A percentile compares a stretch with the other conserved stretches of the same genome.
phyloP scores from a whole-genome alignment of 805 yeast species.

The Candida sphagnicola region DNA sequence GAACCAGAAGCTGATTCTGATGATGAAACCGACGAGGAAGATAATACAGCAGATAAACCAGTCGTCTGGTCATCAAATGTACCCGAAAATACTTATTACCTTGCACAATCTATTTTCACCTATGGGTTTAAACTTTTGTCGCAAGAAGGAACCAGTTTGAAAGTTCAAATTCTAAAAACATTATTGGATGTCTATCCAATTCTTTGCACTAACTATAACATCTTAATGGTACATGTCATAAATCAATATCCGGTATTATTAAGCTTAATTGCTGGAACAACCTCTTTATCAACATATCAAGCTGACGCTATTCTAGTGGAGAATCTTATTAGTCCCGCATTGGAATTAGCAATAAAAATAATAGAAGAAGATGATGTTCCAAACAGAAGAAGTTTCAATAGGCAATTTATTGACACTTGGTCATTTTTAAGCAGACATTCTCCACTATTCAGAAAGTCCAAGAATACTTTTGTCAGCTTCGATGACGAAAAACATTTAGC shows the following conservation, averaged over 20 bases:
- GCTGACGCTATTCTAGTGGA: background rate
- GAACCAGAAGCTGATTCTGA: constrained; percentile 22
- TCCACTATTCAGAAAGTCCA: constrained; percentile 2
- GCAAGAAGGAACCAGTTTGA: constrained; percentile 58
- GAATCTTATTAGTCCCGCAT: constrained; percentile 21
- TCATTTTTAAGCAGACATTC: constrained; percentile 11
- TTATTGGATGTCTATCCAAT: constrained; percentile 27
- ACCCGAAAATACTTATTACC: constrained; percentile 54
- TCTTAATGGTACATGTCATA: constrained; percentile 30
- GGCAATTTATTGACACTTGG: constrained; percentile 48
- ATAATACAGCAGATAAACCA: constrained; percentile 12
- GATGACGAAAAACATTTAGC: constrained; percentile 1
- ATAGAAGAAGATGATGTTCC: constrained; percentile 22
- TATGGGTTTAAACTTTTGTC: constrained; percentile 70
- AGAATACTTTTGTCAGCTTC: background rate
- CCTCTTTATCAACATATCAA: constrained; percentile 8
- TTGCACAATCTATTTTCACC: constrained; percentile 56
- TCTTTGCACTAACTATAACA: constrained; percentile 25
- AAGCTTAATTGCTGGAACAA: constrained; percentile 9
- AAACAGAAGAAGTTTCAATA: constrained; percentile 43
- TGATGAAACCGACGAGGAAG: constrained; percentile 29
- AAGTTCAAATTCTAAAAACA: constrained; percentile 53
- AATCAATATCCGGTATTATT: constrained; percentile 30
- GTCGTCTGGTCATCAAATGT: constrained; percentile 62
- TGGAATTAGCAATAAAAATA: constrained; percentile 24